Percentiles rank a stretch among this genome's conserved stretches.
These are phyloP conservation scores for Erythrophleum fordii DNA, from an alignment of 306 rosid species.

Conservation along the genomic window DNA sequence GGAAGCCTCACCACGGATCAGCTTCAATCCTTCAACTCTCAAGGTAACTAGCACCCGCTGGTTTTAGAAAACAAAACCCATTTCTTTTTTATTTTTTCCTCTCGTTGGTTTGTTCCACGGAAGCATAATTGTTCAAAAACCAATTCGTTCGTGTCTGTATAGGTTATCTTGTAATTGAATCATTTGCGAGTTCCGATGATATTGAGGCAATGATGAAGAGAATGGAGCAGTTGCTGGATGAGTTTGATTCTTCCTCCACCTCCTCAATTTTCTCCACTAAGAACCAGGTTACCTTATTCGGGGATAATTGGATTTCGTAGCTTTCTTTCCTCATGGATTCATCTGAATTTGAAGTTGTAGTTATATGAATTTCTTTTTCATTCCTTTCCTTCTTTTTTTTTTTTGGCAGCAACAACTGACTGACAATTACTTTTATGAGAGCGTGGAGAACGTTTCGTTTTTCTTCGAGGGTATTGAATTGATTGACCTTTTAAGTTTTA, in stretches of 20 bases:
- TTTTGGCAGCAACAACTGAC: slow-evolving; percentile 57
- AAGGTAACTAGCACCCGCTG: slow-evolving; percentile 48
- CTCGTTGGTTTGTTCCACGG: neutral
- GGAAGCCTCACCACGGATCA: slow-evolving; percentile 61
- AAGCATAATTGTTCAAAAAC: slow-evolving; percentile 11
- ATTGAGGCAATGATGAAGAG: slow-evolving; percentile 69
- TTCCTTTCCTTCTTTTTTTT: neutral
- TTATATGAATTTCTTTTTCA: neutral
- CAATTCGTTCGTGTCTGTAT: neutral
- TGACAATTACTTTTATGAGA: slow-evolving; percentile 76
- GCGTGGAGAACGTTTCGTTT: slow-evolving; percentile 77
- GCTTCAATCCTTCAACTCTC: slow-evolving; percentile 66
- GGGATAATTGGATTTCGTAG: neutral
- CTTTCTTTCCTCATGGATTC: neutral
- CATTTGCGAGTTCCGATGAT: slow-evolving; percentile 65
- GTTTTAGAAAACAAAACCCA: neutral
- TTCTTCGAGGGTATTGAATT: slow-evolving; percentile 78
- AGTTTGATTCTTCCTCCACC: slow-evolving; percentile 76
- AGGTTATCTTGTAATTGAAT: slow-evolving; percentile 87
- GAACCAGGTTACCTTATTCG: slow-evolving; percentile 66
- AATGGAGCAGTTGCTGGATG: slow-evolving; percentile 75
- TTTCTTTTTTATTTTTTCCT: neutral
- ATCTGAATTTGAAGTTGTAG: neutral
- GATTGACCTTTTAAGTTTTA: neutral
- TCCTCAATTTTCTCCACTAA: slow-evolving; percentile 88